A percentile compares a stretch with the other conserved stretches of the same genome.
Evolutionary conservation across 345 rosid species (phyloP).

Genomic region (Erucastrum elatum): DNA sequence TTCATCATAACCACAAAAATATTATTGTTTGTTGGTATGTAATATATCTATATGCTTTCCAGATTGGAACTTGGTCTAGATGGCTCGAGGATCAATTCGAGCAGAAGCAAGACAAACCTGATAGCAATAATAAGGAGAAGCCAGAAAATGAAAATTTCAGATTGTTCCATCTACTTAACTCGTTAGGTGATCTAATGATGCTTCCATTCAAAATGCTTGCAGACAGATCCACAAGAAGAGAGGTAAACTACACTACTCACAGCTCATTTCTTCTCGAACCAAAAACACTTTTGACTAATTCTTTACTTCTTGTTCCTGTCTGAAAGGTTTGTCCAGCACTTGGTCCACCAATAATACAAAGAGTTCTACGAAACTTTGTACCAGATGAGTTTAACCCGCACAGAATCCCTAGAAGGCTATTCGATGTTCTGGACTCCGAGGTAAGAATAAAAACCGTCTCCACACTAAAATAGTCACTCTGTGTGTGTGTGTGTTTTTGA

Average conservation of each 20-base stretch:
- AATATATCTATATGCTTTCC: conserved; percentile 9
- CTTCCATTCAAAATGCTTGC: conserved; percentile 89
- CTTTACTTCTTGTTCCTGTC: conserved; percentile 7
- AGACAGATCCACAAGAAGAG: conserved; percentile 69
- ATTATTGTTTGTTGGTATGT: conserved; percentile 9
- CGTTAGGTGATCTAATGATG: conserved; percentile 95
- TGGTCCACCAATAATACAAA: conserved; percentile 57
- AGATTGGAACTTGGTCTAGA: conserved; percentile 95
- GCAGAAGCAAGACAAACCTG: conserved; percentile 53
- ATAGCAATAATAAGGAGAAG: conserved; percentile 30
- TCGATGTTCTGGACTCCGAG: conserved; percentile 68
- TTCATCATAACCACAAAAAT: background rate
- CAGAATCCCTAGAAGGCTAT: conserved; percentile 62
- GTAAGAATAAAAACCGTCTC: conserved; percentile 41
- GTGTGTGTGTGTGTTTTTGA: background rate
- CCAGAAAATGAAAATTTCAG: conserved; percentile 52
- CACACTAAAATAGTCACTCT: background rate
- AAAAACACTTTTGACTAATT: conserved; percentile 7
- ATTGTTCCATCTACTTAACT: conserved; percentile 73
- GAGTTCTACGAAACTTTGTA: conserved; percentile 73
- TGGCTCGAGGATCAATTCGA: conserved; percentile 92
- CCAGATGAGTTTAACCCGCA: conserved; percentile 88
- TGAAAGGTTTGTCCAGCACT: conserved; percentile 78
- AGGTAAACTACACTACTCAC: conserved; percentile 43
- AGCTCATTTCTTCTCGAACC: background rate